Evolutionary conservation across 345 rosid genomes (phyloP).

Genomic region (Brassica rapa): DNA sequence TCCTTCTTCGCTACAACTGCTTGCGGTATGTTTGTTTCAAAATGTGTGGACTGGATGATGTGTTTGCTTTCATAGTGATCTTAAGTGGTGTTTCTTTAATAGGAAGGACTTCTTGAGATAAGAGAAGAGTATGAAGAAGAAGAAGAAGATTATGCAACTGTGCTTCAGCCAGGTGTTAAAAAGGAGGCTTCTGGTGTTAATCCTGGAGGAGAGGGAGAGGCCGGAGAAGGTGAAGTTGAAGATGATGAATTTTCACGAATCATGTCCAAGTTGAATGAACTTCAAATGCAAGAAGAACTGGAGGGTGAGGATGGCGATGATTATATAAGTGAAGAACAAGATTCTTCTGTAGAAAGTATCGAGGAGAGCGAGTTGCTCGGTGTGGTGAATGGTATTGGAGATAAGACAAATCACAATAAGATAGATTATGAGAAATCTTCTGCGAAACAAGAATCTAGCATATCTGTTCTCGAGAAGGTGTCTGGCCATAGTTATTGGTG

Average conservation of each 20-base stretch:
- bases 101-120: conserved; percentile 95
- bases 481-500: too few species aligned
- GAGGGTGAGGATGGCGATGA: conserved; percentile 49
- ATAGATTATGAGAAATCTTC: background rate
- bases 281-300: conserved; percentile 87
- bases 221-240: conserved; percentile 43
- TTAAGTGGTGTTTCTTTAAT: background rate
- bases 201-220: conserved; percentile 26
- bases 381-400: conserved; percentile 37
- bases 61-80: background rate
- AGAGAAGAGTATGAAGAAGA: conserved; percentile 67
- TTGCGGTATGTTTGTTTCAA: conserved; percentile 52
- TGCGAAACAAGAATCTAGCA: too few species aligned
- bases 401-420: background rate
- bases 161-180: conserved; percentile 15
- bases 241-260: conserved; percentile 70
- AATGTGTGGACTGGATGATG: background rate
- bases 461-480: conserved; percentile 16
- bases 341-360: background rate
- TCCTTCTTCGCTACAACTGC: conserved; percentile 76
- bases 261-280: conserved; percentile 86
- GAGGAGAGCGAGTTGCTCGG: conserved; percentile 18
- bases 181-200: conserved; percentile 18
- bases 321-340: conserved; percentile 30
- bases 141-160: conserved; percentile 41